These are phyloP conservation scores for Leptographium wingfieldii DNA, from an alignment of 2,329 filamentous ascomycete genomes.

Conservation along the genomic window DNA sequence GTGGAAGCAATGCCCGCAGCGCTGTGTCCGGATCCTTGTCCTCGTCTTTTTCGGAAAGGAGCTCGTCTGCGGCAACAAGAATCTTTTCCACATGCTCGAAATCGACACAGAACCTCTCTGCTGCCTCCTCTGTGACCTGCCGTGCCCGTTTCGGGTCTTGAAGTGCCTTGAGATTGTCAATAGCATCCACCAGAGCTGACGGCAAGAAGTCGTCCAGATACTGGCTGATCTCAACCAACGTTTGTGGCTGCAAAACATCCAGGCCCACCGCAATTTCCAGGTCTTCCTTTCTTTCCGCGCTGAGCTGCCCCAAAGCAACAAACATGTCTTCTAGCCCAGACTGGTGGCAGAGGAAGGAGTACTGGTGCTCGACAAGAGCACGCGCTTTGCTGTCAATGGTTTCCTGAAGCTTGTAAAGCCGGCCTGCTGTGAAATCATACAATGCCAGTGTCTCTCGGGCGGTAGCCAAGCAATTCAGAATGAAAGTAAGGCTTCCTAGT, in stretches of 20 bases:
- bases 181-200: conserved; percentile 83
- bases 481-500: conserved; percentile 54
- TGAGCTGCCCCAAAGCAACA: conserved; percentile 33
- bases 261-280: conserved; percentile 42
- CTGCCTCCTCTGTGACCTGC: conserved; percentile 69
- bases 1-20: conserved; percentile 37
- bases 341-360: conserved; percentile 56
- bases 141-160: conserved; percentile 61
- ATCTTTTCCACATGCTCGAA: conserved; percentile 53
- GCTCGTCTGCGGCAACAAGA: conserved; percentile 30
- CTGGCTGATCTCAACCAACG: conserved; percentile 57
- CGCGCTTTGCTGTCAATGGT: conserved; percentile 40
- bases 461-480: conserved; percentile 56
- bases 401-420: conserved; percentile 41
- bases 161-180: conserved; percentile 64
- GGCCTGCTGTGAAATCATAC: conserved; percentile 51
- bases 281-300: conserved; percentile 26
- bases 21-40: conserved; percentile 15
- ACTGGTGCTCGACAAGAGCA: conserved; percentile 55
- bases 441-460: conserved; percentile 41
- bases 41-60: conserved; percentile 15
- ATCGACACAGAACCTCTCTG: conserved; percentile 70
- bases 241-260: conserved; percentile 43
- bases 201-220: conserved; percentile 82
- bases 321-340: conserved; percentile 62